phyloP scores from a whole-genome alignment of 2,329 filamentous ascomycete species.

The Diaporthe ampelina region DNA sequence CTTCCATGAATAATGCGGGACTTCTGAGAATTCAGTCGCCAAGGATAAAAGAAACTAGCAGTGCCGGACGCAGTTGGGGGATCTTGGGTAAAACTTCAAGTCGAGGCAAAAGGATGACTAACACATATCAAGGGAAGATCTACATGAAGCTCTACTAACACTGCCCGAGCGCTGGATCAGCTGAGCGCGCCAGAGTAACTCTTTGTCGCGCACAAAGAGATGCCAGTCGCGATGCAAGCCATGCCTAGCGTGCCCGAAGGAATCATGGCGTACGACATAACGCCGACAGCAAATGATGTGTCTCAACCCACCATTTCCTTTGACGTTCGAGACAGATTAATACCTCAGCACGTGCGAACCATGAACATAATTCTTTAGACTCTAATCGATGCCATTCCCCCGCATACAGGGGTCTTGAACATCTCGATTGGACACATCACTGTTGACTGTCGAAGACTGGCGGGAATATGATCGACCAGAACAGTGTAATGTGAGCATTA shows the following conservation, averaged over 20 bases:
- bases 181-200: background rate
- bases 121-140: background rate
- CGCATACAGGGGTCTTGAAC: background rate
- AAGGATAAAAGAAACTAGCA: too few species aligned
- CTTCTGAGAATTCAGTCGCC: too few species aligned
- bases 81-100: background rate
- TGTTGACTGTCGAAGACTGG: background rate
- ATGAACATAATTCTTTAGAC: background rate
- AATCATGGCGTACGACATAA: background rate
- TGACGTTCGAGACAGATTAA: background rate
- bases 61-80: rapidly evolving
- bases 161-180: background rate
- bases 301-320: background rate
- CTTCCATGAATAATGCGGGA: too few species aligned
- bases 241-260: background rate
- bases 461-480: background rate
- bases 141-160: background rate
- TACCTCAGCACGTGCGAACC: background rate
- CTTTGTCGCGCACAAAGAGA: background rate
- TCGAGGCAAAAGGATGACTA: background rate
- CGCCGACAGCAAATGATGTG: too few species aligned
- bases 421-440: background rate
- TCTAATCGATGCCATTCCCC: background rate
- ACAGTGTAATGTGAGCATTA: background rate
- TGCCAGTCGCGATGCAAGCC: background rate